Base-by-base conservation (phyloP, 805 yeast species). In the Grigorovia jiainica region DNA sequence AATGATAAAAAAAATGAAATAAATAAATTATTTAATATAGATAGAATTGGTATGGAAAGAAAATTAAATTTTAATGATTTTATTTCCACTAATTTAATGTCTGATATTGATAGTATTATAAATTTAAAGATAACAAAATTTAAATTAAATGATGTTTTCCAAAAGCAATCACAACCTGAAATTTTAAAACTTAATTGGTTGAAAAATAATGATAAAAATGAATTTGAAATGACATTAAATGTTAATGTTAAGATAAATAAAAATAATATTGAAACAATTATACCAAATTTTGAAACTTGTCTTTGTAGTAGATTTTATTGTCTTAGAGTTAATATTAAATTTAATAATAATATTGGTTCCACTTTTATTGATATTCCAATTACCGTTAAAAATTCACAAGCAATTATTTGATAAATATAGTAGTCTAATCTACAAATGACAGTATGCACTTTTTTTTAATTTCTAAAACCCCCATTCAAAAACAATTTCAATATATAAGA, bases 281-380 rank as follows among this genome's bases (percentile, higher is more conserved):
- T 76, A 15, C 87, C 87, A 1, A 70, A 70, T 42, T 80, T 79
- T 56, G 84, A 79, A 49, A 72, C 70, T 39, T 81, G 87, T 57
- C 59, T 75, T 42, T 65, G 78, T n/a, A 72, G 79, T 4, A 67
- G 87, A 53, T 57, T 71, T 15, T 79, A 81, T 54, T 67, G 73
- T 45, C 58, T 78, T 40, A 72, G 77, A 43, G 66, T 75, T 1
- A 53, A 57, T 23, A 68, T 75, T 21, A 69, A 63, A 44, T 72
- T 69, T 43, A 72, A 67, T 15, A 57, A 62, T 36, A 55, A 56
- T 36, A 41, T 55, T 13, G 65, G 67, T 11, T 45, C 49, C 5
- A 57, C 61, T 4, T 43, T 40, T 2, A 49, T 67, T 29, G 63
- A 62, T 38, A 53, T 67, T 25, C 72, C 72, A 4, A 58, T 66